phyloP scores from a whole-genome alignment of 805 yeast genomes.

The Teunomyces atbi region DNA sequence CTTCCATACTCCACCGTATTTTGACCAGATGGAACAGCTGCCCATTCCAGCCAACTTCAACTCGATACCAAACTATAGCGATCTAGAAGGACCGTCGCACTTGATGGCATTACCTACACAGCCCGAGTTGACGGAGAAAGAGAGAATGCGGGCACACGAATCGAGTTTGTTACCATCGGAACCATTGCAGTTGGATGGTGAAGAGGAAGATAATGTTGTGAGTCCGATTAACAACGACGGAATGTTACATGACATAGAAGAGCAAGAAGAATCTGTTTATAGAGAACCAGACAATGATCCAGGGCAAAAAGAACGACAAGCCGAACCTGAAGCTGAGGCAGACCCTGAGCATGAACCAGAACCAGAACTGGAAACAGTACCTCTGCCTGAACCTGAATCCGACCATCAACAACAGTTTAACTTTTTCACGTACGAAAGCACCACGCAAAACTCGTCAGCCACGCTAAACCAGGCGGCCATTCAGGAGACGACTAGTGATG shows the following conservation, averaged over 20 bases:
- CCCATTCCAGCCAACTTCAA: constrained; percentile 5
- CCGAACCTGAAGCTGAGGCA: not conserved
- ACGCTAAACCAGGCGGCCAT: constrained; percentile 2
- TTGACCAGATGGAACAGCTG: constrained; percentile 9
- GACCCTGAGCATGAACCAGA: not conserved
- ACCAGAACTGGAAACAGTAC: not conserved
- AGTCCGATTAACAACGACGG: constrained; percentile 8
- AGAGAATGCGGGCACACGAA: constrained; percentile 51
- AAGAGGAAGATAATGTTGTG: constrained; percentile 14
- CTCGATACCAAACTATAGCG: constrained; percentile 9
- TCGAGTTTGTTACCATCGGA: constrained; percentile 63
- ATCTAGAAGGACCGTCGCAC: not conserved
- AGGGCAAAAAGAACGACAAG: not conserved
- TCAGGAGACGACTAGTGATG: constrained; percentile 2
- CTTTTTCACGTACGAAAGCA: constrained; percentile 11
- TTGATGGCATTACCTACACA: constrained; percentile 3
- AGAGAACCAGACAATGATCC: not conserved
- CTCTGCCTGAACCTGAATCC: not conserved
- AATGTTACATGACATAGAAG: constrained; percentile 2
- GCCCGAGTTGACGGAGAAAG: constrained; percentile 53
- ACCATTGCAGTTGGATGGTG: constrained; percentile 28
- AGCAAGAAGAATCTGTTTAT: constrained; percentile 6
- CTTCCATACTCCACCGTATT: constrained; percentile 32
- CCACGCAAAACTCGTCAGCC: constrained; percentile 6
- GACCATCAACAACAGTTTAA: constrained; percentile 5